phyloP scores from a whole-genome alignment of 441 rosid species.

The Pelargonium fulgidum region DNA sequence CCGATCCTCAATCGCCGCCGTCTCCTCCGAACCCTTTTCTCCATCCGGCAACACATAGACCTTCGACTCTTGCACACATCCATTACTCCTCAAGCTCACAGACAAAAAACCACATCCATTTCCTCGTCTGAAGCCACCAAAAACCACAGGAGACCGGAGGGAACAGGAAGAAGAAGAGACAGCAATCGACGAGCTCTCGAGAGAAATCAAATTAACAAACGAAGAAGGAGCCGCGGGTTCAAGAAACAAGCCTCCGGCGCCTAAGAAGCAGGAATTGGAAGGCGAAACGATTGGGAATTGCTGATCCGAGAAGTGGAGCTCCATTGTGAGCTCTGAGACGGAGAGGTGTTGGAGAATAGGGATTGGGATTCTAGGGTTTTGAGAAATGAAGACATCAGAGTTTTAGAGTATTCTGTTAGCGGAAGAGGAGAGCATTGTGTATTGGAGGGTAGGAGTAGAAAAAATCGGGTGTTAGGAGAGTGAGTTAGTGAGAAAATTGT shows the following conservation, averaged over 20 bases:
- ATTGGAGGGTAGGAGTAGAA: no score
- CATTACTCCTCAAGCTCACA: constrained; percentile 43
- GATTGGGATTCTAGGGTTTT: constrained; percentile 2
- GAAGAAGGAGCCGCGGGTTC: constrained; percentile 1
- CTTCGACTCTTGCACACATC: constrained; percentile 32
- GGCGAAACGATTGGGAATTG: neutral
- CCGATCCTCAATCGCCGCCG: constrained; percentile 17
- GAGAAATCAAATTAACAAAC: neutral
- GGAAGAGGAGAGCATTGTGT: no score
- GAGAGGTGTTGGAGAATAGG: neutral
- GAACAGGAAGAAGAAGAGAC: no score
- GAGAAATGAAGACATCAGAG: neutral
- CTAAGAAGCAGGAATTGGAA: neutral
- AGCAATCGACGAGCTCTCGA: neutral
- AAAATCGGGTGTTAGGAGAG: no score
- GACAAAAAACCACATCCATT: constrained; percentile 40
- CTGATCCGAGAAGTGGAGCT: neutral
- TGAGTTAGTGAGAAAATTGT: no score
- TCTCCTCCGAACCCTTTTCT: constrained; percentile 27
- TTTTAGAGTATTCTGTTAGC: no score
- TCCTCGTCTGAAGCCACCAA: neutral
- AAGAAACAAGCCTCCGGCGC: constrained; percentile 1
- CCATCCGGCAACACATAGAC: constrained; percentile 35
- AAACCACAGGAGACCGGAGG: neutral
- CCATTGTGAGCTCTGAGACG: neutral